phyloP scores from a whole-genome alignment of 768 basidiomycete genomes.

The Lactarius hengduanensis region DNA sequence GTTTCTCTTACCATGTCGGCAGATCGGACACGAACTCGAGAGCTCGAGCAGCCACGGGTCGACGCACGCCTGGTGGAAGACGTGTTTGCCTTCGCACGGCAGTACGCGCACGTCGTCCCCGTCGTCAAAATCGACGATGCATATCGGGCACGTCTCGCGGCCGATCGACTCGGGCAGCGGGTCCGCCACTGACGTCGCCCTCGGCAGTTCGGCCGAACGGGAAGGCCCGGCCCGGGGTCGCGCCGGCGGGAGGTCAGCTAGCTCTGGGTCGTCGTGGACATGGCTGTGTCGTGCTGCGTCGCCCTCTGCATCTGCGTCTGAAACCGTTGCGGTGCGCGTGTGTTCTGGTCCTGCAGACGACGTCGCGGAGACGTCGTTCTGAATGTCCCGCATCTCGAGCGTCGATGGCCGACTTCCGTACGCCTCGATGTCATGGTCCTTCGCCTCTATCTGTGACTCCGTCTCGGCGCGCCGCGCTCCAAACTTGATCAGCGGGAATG shows the following conservation, averaged over 20 bases:
- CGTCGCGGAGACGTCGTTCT: background rate
- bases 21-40: slow-evolving; percentile 89
- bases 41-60: slow-evolving; percentile 92
- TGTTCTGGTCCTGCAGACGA: background rate
- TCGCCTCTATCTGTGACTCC: slow-evolving; percentile 31
- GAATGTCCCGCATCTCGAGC: background rate
- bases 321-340: background rate
- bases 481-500: slow-evolving; percentile 93
- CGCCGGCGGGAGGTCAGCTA: slow-evolving; percentile 18
- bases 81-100: slow-evolving; percentile 89
- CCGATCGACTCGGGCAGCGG: slow-evolving; percentile 66
- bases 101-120: slow-evolving; percentile 89
- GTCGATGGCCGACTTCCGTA: slow-evolving; percentile 7
- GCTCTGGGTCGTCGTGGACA: slow-evolving; percentile 4
- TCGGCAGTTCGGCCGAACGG: slow-evolving; percentile 19
- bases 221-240: slow-evolving; percentile 26
- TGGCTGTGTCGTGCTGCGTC: background rate
- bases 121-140: slow-evolving; percentile 90
- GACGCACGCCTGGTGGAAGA: slow-evolving; percentile 88
- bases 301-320: background rate
- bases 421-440: slow-evolving; percentile 15
- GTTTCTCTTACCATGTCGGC: slow-evolving; percentile 69
- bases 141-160: slow-evolving; percentile 90
- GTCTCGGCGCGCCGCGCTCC: slow-evolving; percentile 35
- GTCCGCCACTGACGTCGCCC: slow-evolving; percentile 36